Conservation (phyloP, 257 asterid species). For the Misopates orontium region DNA sequence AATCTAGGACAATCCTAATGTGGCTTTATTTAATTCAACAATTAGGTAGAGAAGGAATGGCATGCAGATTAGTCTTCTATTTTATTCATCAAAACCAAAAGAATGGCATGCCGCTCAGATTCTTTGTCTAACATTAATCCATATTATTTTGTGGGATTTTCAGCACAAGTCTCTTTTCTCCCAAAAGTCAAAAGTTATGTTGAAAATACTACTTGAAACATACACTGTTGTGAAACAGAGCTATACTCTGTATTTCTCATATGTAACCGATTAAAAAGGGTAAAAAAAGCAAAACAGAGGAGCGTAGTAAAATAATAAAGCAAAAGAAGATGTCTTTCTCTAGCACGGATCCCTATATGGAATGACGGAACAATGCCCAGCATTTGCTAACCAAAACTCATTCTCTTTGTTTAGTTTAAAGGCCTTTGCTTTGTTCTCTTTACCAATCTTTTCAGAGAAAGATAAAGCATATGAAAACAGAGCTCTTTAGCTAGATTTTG, state of each 20-base stretch:
- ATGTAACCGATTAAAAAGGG: conserved; percentile 30
- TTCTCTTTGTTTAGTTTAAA: conserved; percentile 93
- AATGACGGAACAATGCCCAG: conserved; percentile 74
- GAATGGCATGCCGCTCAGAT: not conserved
- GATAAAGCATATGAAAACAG: conserved; percentile 27
- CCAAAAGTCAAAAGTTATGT: too few species aligned
- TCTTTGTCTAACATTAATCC: too few species aligned
- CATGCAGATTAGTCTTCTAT: too few species aligned
- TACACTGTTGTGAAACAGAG: conserved; percentile 3
- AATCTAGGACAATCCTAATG: too few species aligned
- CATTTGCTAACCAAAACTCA: conserved; percentile 86
- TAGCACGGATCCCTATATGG: conserved; percentile 94
- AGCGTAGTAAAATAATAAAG: conserved; percentile 38
- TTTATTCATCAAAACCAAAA: not conserved
- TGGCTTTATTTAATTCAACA: too few species aligned
- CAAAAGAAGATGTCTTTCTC: conserved; percentile 90
- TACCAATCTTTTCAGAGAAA: conserved; percentile 48
- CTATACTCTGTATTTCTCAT: conserved; percentile 10
- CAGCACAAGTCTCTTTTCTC: too few species aligned
- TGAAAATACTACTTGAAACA: too few species aligned
- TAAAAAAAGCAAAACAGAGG: conserved; percentile 18
- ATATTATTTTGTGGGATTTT: too few species aligned
- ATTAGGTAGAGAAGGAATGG: too few species aligned
- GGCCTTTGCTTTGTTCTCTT: conserved; percentile 59
- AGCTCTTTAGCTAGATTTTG: conserved; percentile 34